These are phyloP conservation scores for Fraxinus nigra DNA, from an alignment of 305 asterid species.

Conservation along the genomic window DNA sequence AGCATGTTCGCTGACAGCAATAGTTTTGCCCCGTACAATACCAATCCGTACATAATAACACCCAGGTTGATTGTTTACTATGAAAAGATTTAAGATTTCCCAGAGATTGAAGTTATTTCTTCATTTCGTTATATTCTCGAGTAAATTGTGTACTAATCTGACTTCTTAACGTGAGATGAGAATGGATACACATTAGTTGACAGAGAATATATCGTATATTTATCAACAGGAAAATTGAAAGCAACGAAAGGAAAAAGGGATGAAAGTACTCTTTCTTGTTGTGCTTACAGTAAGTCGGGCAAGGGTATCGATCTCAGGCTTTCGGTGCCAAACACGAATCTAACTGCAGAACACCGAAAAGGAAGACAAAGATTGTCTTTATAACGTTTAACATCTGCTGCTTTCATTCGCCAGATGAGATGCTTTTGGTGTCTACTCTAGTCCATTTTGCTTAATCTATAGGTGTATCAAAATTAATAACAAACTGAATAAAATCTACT, in stretches of 20 bases:
- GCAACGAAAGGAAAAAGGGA: not conserved
- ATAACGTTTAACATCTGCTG: not conserved
- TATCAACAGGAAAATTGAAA: not conserved
- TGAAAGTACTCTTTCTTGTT: conserved; percentile 47
- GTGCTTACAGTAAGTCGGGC: conserved; percentile 71
- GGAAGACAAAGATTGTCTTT: not conserved
- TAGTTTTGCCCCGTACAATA: not conserved
- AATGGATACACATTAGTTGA: not conserved
- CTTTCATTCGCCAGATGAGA: conserved; percentile 17
- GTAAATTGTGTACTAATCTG: not conserved
- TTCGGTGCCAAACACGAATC: not conserved
- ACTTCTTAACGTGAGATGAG: not conserved
- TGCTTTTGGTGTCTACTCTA: not conserved
- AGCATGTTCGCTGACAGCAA: not conserved
- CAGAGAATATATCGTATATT: not conserved
- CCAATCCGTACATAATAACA: not conserved
- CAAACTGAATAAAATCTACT: not conserved
- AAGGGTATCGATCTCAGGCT: conserved; percentile 48
- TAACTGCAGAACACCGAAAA: not conserved
- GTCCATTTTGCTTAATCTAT: not conserved
- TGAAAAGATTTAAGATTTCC: not conserved
- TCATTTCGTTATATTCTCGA: not conserved
- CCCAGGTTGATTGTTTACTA: not conserved
- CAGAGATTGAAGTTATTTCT: not conserved
- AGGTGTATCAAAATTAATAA: not conserved